These are phyloP conservation scores for Sanguinoderma infundibulare DNA, from an alignment of 1,284 basidiomycete genomes.

Conservation along the genomic window DNA sequence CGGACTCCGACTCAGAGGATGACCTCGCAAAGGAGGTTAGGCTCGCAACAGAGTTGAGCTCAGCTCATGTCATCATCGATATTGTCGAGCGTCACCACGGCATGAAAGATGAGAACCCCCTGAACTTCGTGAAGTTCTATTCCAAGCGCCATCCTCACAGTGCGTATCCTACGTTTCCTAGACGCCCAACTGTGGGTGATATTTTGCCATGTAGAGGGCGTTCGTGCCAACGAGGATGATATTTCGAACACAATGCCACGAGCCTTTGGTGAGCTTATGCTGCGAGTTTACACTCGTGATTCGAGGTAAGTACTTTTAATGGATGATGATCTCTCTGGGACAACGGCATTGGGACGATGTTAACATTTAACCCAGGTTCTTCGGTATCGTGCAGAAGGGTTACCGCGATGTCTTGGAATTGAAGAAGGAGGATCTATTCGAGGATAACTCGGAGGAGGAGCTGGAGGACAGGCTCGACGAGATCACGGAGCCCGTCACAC, in stretches of 20 bases:
- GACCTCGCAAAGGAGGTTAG: neutral
- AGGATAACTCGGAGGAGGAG: constrained; percentile 3
- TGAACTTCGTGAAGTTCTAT: constrained; percentile 73
- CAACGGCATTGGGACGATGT: neutral
- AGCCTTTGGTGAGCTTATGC: constrained; percentile 64
- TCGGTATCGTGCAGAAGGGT: constrained; percentile 67
- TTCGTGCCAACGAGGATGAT: constrained; percentile 54
- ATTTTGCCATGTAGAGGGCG: constrained; percentile 39
- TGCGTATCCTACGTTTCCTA: constrained; percentile 34
- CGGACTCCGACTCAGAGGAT: too few relatives aligned
- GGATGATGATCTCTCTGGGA: neutral
- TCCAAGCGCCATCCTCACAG: constrained; percentile 66
- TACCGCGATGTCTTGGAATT: constrained; percentile 66
- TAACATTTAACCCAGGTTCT: constrained; percentile 37
- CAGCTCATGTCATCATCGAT: constrained; percentile 66
- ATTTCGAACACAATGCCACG: constrained; percentile 66
- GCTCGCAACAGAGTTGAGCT: constrained; percentile 35
- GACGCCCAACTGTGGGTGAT: neutral
- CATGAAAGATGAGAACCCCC: constrained; percentile 70
- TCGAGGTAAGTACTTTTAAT: constrained; percentile 38
- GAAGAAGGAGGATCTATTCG: too few relatives aligned
- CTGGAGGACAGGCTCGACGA: constrained; percentile 5
- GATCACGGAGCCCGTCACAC: constrained; percentile 20
- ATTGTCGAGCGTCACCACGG: constrained; percentile 72
- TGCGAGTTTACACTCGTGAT: constrained; percentile 73